Conservation (phyloP, 164 flowering plant genomes). For the Vitis riparia region DNA sequence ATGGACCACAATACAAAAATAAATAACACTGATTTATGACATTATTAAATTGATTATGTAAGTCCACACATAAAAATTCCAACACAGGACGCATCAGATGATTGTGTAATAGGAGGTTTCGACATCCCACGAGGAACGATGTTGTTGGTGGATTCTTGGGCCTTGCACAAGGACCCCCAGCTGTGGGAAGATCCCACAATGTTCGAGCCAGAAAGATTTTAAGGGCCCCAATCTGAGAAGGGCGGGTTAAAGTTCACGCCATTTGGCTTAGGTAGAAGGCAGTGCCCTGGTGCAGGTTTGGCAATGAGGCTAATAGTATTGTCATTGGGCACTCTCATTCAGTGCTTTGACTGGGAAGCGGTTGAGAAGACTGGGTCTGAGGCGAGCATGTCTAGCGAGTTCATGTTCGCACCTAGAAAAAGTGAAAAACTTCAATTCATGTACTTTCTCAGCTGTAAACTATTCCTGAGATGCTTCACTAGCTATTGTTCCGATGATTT, state of each 20-base stretch:
- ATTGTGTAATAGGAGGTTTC: constrained; percentile 2
- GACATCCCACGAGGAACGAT: neutral
- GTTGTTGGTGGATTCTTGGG: neutral
- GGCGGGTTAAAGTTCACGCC: constrained; percentile 10
- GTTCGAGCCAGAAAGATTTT: neutral
- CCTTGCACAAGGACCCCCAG: neutral
- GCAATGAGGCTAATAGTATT: constrained; percentile 3
- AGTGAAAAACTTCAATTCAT: no score
- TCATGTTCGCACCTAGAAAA: no score
- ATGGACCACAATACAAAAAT: no score
- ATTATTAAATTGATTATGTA: no score
- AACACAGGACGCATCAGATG: neutral
- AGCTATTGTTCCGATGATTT: no score
- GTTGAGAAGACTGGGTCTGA: neutral
- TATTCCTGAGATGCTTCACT: no score
- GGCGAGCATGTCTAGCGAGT: no score
- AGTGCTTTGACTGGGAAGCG: constrained; percentile 4
- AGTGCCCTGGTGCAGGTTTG: constrained; percentile 22
- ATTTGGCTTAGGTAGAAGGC: constrained; percentile 26
- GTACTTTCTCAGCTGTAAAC: no score
- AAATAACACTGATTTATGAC: no score
- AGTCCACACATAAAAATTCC: no score
- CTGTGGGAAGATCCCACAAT: neutral
- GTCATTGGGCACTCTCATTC: constrained; percentile 8
- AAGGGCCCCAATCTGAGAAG: neutral